Evolutionary conservation across 352 stramenopile genomes (phyloP).

Genomic region (Phytopythium helicoides): DNA sequence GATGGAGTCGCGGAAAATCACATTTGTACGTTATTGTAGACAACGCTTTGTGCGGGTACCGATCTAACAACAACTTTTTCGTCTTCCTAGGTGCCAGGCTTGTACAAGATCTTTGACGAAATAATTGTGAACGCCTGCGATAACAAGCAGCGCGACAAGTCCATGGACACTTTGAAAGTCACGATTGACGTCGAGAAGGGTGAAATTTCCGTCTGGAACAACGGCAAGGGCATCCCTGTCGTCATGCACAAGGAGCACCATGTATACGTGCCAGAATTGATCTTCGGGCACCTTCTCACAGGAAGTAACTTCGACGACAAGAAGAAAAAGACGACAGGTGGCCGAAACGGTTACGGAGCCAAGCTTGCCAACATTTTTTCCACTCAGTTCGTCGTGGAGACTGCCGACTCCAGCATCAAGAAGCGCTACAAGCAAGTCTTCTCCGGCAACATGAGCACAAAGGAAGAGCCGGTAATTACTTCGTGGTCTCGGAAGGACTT

Average conservation of each 20-base stretch:
- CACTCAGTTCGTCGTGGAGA: conserved; percentile 98
- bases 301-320: conserved; percentile 98
- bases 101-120: conserved; percentile 99
- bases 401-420: conserved; percentile 90
- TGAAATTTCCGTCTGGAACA: conserved; percentile 96
- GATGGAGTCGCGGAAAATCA: conserved; percentile 94
- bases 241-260: conserved; percentile 96
- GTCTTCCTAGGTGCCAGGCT: conserved; percentile 79
- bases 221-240: conserved; percentile 97
- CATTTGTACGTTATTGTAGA: conserved; percentile 44
- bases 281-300: conserved; percentile 98
- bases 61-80: no score
- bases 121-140: conserved; percentile 99
- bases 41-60: conserved; percentile 1
- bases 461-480: conserved; percentile 84
- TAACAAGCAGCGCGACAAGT: conserved; percentile 99
- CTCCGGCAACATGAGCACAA: conserved; percentile 93
- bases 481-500: conserved; percentile 87
- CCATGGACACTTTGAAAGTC: conserved; percentile 94
- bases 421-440: conserved; percentile 94
- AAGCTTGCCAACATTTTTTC: conserved; percentile 99
- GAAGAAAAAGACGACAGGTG: conserved; percentile 94
- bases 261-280: conserved; percentile 97
- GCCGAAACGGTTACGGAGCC: conserved; percentile 97
- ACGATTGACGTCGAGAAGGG: conserved; percentile 91